Evolutionary conservation across 768 basidiomycete species (phyloP), one percentile per base, ranked within the genome.

Genomic region (Auriculariales sp.): DNA sequence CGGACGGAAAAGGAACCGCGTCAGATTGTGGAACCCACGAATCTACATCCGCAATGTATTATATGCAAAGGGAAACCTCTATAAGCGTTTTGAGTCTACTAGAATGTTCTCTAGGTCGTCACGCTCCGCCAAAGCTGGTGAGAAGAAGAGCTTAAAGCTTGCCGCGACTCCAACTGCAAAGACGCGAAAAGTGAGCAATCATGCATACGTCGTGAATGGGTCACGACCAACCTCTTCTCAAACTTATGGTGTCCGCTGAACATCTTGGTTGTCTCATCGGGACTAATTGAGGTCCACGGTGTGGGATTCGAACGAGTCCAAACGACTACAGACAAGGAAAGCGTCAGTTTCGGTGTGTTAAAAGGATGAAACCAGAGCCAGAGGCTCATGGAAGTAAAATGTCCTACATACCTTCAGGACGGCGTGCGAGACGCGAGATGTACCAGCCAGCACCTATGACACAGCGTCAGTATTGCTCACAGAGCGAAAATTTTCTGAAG

Each of bases 211-310:
- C n/a, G n/a, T n/a, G 1, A 46, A 51, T 28, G 49, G 12, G 24
- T 57, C 48, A 48, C n/a, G 22, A 62, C 78, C 49, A 44, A 82
- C 87, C 71, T 77, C 70, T 79, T 82, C 6, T 81, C 73, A 57
- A 89, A 87, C 57, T 77, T 81, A 61, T 83, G 79, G 68, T 81
- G 78, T 32, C 85, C 74, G 36, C 72, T 62, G 61, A 78, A 58
- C 52, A 90, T 36, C 67, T 90, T 90, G 48, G 74, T 84, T 55
- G 76, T 76, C 65, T 91, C 79, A 59, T 81, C 71, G 32, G 73
- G 79, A 62, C 84, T 72, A 61, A 91, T 74, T 50, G 76, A 72
- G 66, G 87, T 86, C 85, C 86, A 92, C n/a, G 90, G 90, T 19
- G 79, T 80, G 30, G 88, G 88, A 72, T 93, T 92, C 62, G 59